Percentiles rank a stretch among this genome's conserved stretches.
Evolutionary conservation across 2,329 filamentous ascomycete species (phyloP).

Genomic region (Talaromyces sp.): DNA sequence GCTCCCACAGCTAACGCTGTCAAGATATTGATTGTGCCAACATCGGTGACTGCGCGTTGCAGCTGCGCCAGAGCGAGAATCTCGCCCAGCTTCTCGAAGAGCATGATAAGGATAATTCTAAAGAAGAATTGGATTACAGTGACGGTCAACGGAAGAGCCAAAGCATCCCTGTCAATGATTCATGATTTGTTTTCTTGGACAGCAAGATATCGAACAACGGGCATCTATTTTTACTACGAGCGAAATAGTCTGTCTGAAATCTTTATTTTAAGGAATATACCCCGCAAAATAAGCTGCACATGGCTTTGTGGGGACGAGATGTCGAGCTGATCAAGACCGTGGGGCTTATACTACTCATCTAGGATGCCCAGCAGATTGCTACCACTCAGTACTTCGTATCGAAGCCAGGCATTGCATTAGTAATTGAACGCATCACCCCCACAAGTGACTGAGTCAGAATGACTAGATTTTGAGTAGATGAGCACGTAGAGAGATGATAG

Average conservation of each 20-base stretch:
- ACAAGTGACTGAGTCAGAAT: no score
- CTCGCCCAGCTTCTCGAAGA: conserved; percentile 6
- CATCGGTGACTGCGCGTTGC: conserved; percentile 4
- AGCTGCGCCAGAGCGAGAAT: conserved; percentile 7
- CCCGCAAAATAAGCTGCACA: background rate
- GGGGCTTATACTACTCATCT: background rate
- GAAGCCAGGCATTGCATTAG: no score
- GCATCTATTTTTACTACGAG: background rate
- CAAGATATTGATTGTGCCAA: conserved; percentile 1
- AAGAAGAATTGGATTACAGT: background rate
- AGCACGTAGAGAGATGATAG: no score
- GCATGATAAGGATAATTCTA: background rate
- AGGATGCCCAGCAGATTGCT: no score
- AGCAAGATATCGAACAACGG: background rate
- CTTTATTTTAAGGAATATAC: background rate
- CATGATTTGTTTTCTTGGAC: no score
- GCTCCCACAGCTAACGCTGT: background rate
- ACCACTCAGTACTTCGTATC: background rate
- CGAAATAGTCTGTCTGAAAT: background rate
- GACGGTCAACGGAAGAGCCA: background rate
- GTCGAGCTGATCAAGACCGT: background rate
- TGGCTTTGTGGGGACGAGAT: background rate
- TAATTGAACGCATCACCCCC: no score
- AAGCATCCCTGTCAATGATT: no score
- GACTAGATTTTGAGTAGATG: no score